Conservation (phyloP, 23 red algal species). For the Pyropia haitanensis region DNA sequence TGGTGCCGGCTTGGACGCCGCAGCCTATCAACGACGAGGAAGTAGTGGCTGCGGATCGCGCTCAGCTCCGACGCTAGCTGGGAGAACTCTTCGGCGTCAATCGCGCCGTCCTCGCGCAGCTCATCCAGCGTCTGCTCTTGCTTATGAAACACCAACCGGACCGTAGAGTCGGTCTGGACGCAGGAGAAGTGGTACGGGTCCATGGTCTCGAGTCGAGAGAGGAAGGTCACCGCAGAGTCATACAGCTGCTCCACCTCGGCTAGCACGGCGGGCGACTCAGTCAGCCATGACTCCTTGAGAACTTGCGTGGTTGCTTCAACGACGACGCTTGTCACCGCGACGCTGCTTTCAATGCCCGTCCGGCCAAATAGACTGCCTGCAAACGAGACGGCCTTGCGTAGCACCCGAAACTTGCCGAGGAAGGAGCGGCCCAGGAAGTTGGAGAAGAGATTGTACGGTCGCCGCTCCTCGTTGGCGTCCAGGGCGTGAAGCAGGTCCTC, state of each 20-base stretch:
- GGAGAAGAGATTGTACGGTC: conserved; percentile 30
- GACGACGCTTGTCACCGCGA: conserved; percentile 21
- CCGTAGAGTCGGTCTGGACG: conserved; percentile 39
- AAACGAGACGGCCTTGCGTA: no score
- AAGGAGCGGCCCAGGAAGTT: conserved; percentile 29
- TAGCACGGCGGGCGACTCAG: conserved; percentile 17
- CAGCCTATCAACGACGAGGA: no score
- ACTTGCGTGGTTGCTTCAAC: conserved; percentile 32
- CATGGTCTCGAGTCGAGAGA: conserved; percentile 37
- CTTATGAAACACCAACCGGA: conserved; percentile 17
- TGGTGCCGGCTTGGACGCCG: no score
- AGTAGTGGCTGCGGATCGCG: conserved; percentile 10
- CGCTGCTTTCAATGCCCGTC: conserved; percentile 12
- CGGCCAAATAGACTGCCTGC: no score
- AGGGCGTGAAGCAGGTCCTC: conserved; percentile 54
- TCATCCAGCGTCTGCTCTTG: conserved; percentile 41
- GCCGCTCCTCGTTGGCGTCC: conserved; percentile 55
- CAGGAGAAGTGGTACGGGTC: conserved; percentile 31
- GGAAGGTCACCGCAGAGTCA: conserved; percentile 28
- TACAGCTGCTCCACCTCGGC: conserved; percentile 34
- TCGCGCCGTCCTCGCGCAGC: conserved; percentile 20
- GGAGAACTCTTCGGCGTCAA: conserved; percentile 39
- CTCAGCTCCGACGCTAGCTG: conserved; percentile 31
- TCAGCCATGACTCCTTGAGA: conserved; percentile 39
- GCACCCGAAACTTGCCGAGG: no score